These are phyloP conservation scores for Rehmannia glutinosa DNA, from an alignment of 257 asterid genomes.

Conservation along the genomic window DNA sequence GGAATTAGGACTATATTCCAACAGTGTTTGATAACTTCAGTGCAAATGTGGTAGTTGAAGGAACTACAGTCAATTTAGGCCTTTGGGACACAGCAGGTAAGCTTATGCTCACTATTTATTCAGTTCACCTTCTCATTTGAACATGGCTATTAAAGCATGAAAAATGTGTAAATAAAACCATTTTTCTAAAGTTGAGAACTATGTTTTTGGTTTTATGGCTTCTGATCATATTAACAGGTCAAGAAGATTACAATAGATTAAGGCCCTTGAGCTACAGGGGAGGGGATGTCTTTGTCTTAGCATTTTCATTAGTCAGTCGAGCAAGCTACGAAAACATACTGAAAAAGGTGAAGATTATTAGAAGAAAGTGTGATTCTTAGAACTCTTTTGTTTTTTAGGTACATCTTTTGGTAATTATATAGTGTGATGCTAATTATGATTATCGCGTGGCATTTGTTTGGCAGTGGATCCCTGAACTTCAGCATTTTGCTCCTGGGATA, in stretches of 20 bases:
- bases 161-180: neutral
- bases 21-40: conserved; percentile 96
- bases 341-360: conserved; percentile 56
- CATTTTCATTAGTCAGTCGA: conserved; percentile 89
- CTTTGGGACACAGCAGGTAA: conserved; percentile 98
- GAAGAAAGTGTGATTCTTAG: neutral
- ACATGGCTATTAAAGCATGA: neutral
- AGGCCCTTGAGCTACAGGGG: conserved; percentile 99
- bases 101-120: too few relatives aligned
- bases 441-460: too few relatives aligned
- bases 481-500: conserved; percentile 82
- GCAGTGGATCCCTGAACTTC: conserved; percentile 94
- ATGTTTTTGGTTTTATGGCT: conserved; percentile 9
- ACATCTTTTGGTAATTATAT: neutral
- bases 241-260: conserved; percentile 90
- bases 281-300: conserved; percentile 85
- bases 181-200: conserved; percentile 1
- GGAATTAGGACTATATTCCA: conserved; percentile 74
- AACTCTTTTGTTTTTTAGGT: neutral
- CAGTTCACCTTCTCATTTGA: neutral
- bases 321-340: conserved; percentile 91
- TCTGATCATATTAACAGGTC: conserved; percentile 51
- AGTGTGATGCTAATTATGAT: too few relatives aligned
- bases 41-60: conserved; percentile 95
- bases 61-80: conserved; percentile 86